These are phyloP conservation scores for Cruciata laevipes DNA, from an alignment of 257 asterid genomes.

Conservation along the genomic window DNA sequence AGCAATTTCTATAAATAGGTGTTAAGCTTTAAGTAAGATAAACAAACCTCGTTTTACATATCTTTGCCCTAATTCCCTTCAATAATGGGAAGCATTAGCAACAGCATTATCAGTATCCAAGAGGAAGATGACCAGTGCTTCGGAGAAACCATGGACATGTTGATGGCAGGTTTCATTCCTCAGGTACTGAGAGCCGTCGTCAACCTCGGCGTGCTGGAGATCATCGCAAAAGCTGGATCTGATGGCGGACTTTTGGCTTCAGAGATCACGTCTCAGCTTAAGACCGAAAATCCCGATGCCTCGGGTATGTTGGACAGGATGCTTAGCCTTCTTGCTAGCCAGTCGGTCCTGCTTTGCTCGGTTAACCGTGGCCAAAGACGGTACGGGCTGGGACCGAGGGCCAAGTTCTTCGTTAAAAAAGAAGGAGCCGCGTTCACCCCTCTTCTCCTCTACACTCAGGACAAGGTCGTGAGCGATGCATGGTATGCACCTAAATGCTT, in stretches of 20 bases:
- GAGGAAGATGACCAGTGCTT: too few relatives aligned
- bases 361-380: not conserved
- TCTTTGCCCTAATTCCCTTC: too few relatives aligned
- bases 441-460: not conserved
- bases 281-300: slow-evolving; percentile 15
- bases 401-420: slow-evolving; percentile 3
- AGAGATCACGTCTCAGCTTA: slow-evolving; percentile 19
- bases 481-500: not conserved
- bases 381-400: slow-evolving; percentile 21
- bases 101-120: too few relatives aligned
- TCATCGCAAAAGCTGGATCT: slow-evolving; percentile 25
- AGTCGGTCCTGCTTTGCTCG: slow-evolving; percentile 26
- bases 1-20: too few relatives aligned
- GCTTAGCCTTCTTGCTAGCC: slow-evolving; percentile 31
- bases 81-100: too few relatives aligned
- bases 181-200: slow-evolving; percentile 15
- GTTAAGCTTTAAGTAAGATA: too few relatives aligned
- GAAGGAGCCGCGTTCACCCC: not conserved
- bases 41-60: too few relatives aligned
- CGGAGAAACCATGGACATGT: too few relatives aligned
- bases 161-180: too few relatives aligned
- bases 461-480: not conserved
- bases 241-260: slow-evolving; percentile 25
- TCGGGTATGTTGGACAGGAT: slow-evolving; percentile 26
- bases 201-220: slow-evolving; percentile 28